Evolutionary conservation across 208 protist species (phyloP), one percentile per base, ranked within the genome.

Genomic region (Lotmaria passim): DNA sequence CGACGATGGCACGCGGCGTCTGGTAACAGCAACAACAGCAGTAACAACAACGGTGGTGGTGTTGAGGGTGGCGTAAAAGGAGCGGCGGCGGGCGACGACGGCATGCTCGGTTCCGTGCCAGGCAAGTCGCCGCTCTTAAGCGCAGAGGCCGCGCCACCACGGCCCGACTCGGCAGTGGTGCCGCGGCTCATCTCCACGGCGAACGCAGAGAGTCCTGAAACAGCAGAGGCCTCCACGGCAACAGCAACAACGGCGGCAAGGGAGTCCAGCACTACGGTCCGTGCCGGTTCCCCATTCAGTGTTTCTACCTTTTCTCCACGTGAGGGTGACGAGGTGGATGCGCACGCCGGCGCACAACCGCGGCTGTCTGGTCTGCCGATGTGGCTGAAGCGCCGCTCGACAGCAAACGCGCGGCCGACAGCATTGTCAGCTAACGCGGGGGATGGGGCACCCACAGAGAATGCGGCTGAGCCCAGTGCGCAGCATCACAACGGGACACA

Each of bases 341-440:
- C 23, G 11, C 34, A 30, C 3, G 2, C 33, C 10, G 38, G 14
- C 4, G 4, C 23, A 3, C 4, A 51, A 28, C 41, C 57, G 41
- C 41, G 41, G 10, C 57, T 63, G 0, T 74, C 69, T 7, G 59
- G 59, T 7, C 41, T 55, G 19, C 59, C 69, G 14, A 28, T 24
- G 14, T 61, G 69, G 57, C 41, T 74, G 17, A 58, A 61, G 50
- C 48, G 47, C 58, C 41, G 48, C 1, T 15, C 48, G 7, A 38
- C 41, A 2, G 48, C 14, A 21, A 53, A 33, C 38, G 2, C 57
- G 31, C 3, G 50, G 8, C 47, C 6, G 23, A 1, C 41, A 24
- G 17, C 44, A 33, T 8, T 36, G 41, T 6, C 14, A 17, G 14
- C 44, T 30, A 5, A 28, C 2, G n/a, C n/a, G 48, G 43, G 7